Base-by-base conservation (phyloP, 208 protist species). In the Wallacemonas rigidus region DNA sequence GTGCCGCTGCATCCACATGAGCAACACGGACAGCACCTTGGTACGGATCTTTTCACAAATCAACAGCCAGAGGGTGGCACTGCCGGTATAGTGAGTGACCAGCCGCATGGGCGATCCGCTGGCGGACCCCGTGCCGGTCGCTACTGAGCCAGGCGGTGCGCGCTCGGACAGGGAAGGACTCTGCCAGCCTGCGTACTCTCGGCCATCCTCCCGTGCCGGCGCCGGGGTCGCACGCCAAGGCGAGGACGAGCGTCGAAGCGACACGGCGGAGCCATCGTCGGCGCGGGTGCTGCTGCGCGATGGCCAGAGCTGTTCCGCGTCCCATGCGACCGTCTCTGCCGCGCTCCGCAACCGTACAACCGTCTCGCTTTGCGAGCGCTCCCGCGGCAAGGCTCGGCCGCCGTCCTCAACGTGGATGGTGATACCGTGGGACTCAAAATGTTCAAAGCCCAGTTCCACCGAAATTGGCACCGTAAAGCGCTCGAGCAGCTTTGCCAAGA, bases 401-500 rank as follows among this genome's bases (percentile, higher is more conserved):
- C 63, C 58, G 44, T 61, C 62, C 3, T 82, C 76, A 26, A 73
- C 55, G 69, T 88, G 76, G 47, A 92, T 74, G 17, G 72, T 72
- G 62, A 90, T 85, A 17, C 82, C 82, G 67, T 88, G 80, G 15
- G 74, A 77, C 8, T 72, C 62, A 61, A 85, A 89, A 14, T 80
- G 67, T 12, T 83, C 72, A 54, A 87, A 85, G 26, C 54, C 79
- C 41, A 88, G 76, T 38, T 75, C 67, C 36, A 90, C 41, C 2
- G 84, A 82, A 1, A 81, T 61, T 0, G 87, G 88, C 0, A 90
- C 80, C 3, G 81, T 63, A 71, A 87, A 89, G 15, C 88, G 79
- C 73, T 89, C 77, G 50, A 93, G 72, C 51, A 90, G 65, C 71
- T 90, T 88, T 7, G 80, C 82, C 56, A 93, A 73, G 36, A 90